Percentiles rank a stretch among this genome's conserved stretches.
phyloP scores from a whole-genome alignment of 1,284 basidiomycete species.

The Sphagnurus paluster region DNA sequence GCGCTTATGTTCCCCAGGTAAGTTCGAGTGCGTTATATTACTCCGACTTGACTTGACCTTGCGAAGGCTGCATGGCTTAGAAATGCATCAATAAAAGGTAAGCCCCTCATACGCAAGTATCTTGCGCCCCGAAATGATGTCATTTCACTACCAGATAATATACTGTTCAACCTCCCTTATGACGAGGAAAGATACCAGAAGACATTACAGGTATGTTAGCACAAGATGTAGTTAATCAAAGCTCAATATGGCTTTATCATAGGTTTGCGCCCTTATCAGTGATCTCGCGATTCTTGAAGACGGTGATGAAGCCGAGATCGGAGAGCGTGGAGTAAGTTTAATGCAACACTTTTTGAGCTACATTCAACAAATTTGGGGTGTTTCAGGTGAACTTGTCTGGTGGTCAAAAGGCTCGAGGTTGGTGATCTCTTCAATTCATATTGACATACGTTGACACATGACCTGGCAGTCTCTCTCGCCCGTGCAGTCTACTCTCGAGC shows the following conservation, averaged over 20 bases:
- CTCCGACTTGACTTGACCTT: conserved; percentile 1
- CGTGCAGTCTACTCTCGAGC: conserved; percentile 94
- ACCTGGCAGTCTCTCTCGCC: conserved; percentile 74
- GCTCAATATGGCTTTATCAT: too few relatives aligned
- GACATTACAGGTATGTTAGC: conserved; percentile 60
- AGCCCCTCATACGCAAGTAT: background rate
- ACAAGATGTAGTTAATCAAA: too few relatives aligned
- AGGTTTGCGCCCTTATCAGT: conserved; percentile 51
- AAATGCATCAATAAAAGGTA: conserved; percentile 89
- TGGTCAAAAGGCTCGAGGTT: conserved; percentile 92
- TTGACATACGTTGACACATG: background rate
- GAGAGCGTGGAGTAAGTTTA: conserved; percentile 71
- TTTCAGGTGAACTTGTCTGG: conserved; percentile 83
- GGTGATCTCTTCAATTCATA: conserved; percentile 10
- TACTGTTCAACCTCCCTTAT: conserved; percentile 85
- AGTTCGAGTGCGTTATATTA: conserved; percentile 8
- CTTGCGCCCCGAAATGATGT: background rate
- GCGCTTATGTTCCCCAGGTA: conserved; percentile 93
- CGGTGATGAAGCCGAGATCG: conserved; percentile 91
- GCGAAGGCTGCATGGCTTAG: conserved; percentile 75
- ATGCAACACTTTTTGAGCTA: background rate
- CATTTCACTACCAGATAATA: conserved; percentile 66
- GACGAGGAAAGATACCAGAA: conserved; percentile 76
- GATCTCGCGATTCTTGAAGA: conserved; percentile 94
- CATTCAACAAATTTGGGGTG: background rate